Evolutionary conservation across 108 stramenopile genomes (phyloP), one percentile per base, ranked within the genome.

Genomic region (Nitzschia palea): DNA sequence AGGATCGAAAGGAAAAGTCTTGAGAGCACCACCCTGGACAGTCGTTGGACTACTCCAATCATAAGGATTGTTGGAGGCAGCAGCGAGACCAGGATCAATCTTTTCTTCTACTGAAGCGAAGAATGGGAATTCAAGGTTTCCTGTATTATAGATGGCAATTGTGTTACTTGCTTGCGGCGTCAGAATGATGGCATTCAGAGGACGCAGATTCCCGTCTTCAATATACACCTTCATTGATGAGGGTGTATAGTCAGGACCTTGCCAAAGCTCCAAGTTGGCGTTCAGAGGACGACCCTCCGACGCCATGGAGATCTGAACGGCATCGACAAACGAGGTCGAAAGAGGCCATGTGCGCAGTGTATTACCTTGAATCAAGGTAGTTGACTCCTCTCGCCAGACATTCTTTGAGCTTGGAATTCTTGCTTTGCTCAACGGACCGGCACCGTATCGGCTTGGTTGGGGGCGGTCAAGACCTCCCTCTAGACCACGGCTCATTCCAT

Each of bases 21-120:
- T 57, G 51, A 89, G 57, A 58, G 85, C 76, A 40, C 85, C 85
- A 58, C 88, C 88, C 36, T 90, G 88, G 52, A 90, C 76, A n/a
- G 73, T 82, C 57, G 52, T 67, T 50, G 67, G 55, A 34, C 61
- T 31, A 29, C 54, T 70, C n/a, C 63, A 71, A 2, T 55, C 29
- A 36, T 59, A 37, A 37, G 31, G 31, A 12, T 34, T 23, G 33
- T 37, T 28, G 25, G 37, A 47, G 9, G 43, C 30, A 27, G 44
- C 27, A 22, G 62, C 32, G 25, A 54, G 10, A 76, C 29, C 55
- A 17, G 23, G 54, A 29, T 44, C 67, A 36, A 37, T n/a, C 17
- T 23, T 35, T 31, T 73, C 77, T 43, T 72, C 76, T 8, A 87
- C 82, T 12, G 61, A 58, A 55, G 86, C 86, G 36, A 57, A 74